A percentile compares a stretch with the other conserved stretches of the same genome.
Evolutionary conservation across 768 basidiomycete genomes (phyloP).

Genomic region (Tremella yokohamensis): DNA sequence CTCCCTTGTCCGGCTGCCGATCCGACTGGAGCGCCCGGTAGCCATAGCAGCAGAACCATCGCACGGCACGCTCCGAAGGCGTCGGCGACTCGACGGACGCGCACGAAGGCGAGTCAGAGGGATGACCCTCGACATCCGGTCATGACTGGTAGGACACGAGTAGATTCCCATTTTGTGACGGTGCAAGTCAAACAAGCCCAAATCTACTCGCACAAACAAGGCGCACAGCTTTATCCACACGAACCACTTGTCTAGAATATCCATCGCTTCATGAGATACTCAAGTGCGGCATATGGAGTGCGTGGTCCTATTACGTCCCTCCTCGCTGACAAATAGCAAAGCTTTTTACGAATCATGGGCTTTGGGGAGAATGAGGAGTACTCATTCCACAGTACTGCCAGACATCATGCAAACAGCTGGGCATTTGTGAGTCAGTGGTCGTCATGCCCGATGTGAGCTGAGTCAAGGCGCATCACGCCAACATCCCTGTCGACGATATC

Average conservation of each 20-base stretch:
- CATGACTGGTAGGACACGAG: no score
- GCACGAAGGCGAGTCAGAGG: no score
- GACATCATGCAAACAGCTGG: constrained; percentile 48
- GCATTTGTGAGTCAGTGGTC: constrained; percentile 41
- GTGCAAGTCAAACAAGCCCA: no score
- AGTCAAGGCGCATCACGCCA: constrained; percentile 52
- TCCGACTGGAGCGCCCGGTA: no score
- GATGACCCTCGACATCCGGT: no score
- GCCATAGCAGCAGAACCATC: no score
- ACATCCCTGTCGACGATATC: constrained; percentile 49
- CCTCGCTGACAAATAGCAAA: constrained; percentile 34
- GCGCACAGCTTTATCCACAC: constrained; percentile 23
- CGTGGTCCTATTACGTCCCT: constrained; percentile 4
- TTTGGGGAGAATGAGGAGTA: constrained; percentile 48
- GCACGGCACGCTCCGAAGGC: no score
- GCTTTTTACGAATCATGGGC: constrained; percentile 49
- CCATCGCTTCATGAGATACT: constrained; percentile 49
- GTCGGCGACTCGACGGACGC: no score
- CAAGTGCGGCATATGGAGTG: constrained; percentile 45
- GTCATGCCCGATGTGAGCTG: no score
- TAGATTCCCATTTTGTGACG: no score
- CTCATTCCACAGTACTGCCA: constrained; percentile 45
- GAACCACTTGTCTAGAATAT: constrained; percentile 43
- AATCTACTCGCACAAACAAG: no score
- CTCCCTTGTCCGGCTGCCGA: no score